Conservation (phyloP, 129 eudicot species). For the Flaveria ramosissima region DNA sequence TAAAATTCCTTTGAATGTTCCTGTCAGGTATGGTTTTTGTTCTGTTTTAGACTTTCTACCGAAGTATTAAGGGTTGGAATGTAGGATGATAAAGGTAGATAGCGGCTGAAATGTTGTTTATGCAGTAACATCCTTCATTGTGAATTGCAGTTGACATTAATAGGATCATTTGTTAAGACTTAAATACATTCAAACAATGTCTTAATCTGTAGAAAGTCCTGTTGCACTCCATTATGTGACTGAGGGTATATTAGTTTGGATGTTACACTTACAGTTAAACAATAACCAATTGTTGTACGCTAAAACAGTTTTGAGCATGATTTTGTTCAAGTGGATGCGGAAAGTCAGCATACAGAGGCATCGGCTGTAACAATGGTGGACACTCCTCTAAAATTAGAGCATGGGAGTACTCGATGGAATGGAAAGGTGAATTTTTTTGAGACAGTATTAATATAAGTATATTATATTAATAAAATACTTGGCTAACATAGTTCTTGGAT, state of each 20-base stretch:
- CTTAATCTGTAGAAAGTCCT: conserved; percentile 2
- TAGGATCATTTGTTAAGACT: conserved; percentile 3
- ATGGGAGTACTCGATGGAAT: conserved; percentile 63
- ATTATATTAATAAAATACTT: not conserved
- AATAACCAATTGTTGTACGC: conserved; percentile 18
- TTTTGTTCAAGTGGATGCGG: conserved; percentile 59
- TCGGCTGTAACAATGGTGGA: conserved; percentile 26
- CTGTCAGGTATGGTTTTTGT: conserved; percentile 35
- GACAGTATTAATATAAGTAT: conserved; percentile 2
- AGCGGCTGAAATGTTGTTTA: not conserved
- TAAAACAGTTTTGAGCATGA: conserved; percentile 93
- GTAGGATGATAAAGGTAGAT: not conserved
- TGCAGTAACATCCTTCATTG: not conserved
- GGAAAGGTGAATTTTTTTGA: conserved; percentile 59
- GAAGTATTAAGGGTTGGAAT: not conserved
- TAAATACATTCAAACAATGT: not conserved
- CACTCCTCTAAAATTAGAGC: conserved; percentile 36
- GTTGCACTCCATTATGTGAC: conserved; percentile 5
- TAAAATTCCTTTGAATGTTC: conserved; percentile 34
- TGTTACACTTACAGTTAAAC: conserved; percentile 1
- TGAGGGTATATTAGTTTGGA: conserved; percentile 4
- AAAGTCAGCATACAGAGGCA: conserved; percentile 42
- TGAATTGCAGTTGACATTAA: conserved; percentile 13
- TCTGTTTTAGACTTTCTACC: not conserved
- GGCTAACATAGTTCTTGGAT: not conserved